Percentiles rank a stretch among this genome's conserved stretches.
These are phyloP conservation scores for Davidsoniella virescens DNA, from an alignment of 2,329 filamentous ascomycete genomes.

Conservation along the genomic window DNA sequence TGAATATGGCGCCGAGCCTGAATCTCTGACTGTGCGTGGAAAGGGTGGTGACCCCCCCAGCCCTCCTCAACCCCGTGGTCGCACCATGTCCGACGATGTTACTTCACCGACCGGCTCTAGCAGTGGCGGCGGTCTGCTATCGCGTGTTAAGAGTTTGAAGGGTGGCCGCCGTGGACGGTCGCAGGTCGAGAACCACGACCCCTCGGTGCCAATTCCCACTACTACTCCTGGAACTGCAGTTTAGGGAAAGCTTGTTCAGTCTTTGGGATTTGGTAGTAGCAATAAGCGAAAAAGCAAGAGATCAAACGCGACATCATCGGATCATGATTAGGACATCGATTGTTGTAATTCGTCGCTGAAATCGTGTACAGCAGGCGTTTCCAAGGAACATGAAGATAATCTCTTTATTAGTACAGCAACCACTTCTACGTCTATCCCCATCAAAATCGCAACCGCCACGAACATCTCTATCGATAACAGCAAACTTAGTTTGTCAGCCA, in stretches of 20 bases:
- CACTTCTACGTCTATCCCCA: background rate
- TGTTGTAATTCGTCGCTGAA: constrained; percentile 3
- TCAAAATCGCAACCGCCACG: background rate
- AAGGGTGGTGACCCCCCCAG: constrained; percentile 17
- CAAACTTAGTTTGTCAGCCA: background rate
- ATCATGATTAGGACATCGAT: constrained; percentile 1
- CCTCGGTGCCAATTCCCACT: constrained; percentile 11
- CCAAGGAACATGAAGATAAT: background rate
- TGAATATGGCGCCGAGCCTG: constrained; percentile 49
- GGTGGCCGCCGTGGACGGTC: constrained; percentile 34
- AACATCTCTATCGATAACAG: background rate
- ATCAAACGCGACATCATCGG: background rate
- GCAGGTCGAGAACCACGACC: constrained; percentile 10
- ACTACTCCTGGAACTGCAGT: constrained; percentile 24
- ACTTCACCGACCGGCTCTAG: background rate
- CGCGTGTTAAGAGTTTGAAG: constrained; percentile 69
- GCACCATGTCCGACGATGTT: constrained; percentile 9
- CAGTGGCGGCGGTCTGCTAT: constrained; percentile 48
- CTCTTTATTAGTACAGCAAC: too few relatives aligned
- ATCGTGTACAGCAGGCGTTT: background rate
- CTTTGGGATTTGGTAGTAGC: constrained; percentile 10
- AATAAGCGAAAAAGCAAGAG: constrained; percentile 5
- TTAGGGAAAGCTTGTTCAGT: constrained; percentile 19
- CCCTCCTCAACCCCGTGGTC: constrained; percentile 8
- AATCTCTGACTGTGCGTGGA: constrained; percentile 31